A percentile compares a stretch with the other conserved stretches of the same genome.
Conservation (phyloP, 345 rosid species). For the Microthlaspi erraticum region DNA sequence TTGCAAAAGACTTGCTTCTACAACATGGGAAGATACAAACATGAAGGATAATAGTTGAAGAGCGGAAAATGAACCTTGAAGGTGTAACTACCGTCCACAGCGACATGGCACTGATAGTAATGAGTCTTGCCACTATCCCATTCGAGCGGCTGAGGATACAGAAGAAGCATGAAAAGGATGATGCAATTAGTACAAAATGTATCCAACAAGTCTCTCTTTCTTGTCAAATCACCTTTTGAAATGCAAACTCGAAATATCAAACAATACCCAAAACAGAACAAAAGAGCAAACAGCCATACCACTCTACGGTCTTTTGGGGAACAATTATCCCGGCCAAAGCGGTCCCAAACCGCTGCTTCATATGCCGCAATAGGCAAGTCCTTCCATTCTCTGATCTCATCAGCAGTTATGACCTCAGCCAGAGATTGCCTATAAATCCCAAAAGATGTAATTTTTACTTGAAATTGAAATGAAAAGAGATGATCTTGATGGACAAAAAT, state of each 20-base stretch:
- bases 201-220: too few species aligned
- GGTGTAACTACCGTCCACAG: conserved; percentile 46
- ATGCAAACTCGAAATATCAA: too few species aligned
- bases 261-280: too few species aligned
- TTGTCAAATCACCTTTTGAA: too few species aligned
- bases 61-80: conserved; percentile 56
- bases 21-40: background rate
- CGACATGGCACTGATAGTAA: conserved; percentile 63
- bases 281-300: conserved; percentile 17
- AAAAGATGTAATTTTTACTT: background rate
- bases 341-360: conserved; percentile 58
- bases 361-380: conserved; percentile 54
- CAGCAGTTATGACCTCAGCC: conserved; percentile 45
- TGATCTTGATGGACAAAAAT: background rate
- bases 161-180: background rate
- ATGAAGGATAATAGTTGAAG: conserved; percentile 10
- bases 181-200: background rate
- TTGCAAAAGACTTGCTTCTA: too few species aligned
- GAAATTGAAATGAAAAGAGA: background rate
- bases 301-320: conserved; percentile 7
- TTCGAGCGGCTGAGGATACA: conserved; percentile 48
- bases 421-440: conserved; percentile 44
- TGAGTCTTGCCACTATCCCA: conserved; percentile 63
- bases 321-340: conserved; percentile 10
- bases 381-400: conserved; percentile 49